Evolutionary conservation across 805 yeast species (phyloP).

Genomic region (Cyberlindnera lachancei): DNA sequence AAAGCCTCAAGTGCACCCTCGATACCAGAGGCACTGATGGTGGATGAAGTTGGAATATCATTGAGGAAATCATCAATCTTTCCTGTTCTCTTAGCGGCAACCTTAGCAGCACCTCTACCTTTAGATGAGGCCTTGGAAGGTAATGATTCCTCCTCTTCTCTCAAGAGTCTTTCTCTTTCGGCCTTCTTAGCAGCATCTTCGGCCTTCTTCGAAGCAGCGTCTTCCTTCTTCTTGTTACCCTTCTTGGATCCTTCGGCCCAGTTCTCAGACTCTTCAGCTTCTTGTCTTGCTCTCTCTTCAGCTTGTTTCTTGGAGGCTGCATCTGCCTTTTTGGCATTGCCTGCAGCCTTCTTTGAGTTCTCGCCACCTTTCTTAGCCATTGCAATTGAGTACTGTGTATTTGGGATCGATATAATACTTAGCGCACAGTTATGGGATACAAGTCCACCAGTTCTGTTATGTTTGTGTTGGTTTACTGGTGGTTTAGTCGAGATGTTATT

Average conservation of each 20-base stretch:
- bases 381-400: no score
- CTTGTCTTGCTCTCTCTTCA: slow-evolving; percentile 39
- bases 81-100: slow-evolving; percentile 51
- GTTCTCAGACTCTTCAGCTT: slow-evolving; percentile 48
- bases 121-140: slow-evolving; percentile 52
- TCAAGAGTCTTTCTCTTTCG: slow-evolving; percentile 64
- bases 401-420: no score
- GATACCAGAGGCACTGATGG: slow-evolving; percentile 64
- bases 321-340: slow-evolving; percentile 62
- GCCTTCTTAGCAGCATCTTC: slow-evolving; percentile 75
- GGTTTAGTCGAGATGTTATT: no score
- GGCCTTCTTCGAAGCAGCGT: slow-evolving; percentile 59
- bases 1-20: slow-evolving; percentile 77
- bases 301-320: slow-evolving; percentile 49
- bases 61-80: slow-evolving; percentile 64
- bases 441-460: no score
- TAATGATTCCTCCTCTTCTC: slow-evolving; percentile 56
- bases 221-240: slow-evolving; percentile 61
- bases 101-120: slow-evolving; percentile 62
- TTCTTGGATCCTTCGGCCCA: slow-evolving; percentile 73
- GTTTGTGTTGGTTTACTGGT: not conserved
- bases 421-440: no score
- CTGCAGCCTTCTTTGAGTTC: slow-evolving; percentile 51
- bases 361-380: slow-evolving; percentile 47
- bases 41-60: slow-evolving; percentile 39